Base-by-base conservation (phyloP, 495 filamentous ascomycete genomes). In the Cladorrhinum samala region DNA sequence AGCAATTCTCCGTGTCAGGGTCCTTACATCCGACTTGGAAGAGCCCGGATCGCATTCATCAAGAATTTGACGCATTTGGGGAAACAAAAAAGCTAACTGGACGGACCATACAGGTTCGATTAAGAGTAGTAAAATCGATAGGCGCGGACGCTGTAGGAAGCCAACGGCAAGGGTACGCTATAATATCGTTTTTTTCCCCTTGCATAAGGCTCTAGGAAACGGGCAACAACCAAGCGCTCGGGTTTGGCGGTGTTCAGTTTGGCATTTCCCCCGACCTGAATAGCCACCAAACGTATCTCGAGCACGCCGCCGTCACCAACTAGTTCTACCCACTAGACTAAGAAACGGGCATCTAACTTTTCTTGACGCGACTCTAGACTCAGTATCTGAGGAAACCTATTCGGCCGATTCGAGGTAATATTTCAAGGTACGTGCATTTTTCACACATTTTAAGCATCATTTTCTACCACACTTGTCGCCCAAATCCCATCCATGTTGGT, bases 311-410 rank as follows among this genome's bases (percentile, higher is more conserved):
- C 17, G 18, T 9, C 42, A 13, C 42, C 18, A 20, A 9, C 42
- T 23, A 19, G 19, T 21, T 43, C 21, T 45, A 13, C 42, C 16
- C n/a, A 43, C 41, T 17, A 24, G n/a, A 8, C 5, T 9, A 14
- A 23, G 18, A 45, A 45, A 40, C n/a, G n/a, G 43, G n/a, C 18
- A 21, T 51, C 50, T 20, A 52, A 23, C 27, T 39, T 24, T 40
- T 25, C 27, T 16, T 27, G 30, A 46, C 30, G 30, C 50, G 43
- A 40, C 17, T 27, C 17, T 18, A 52, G 43, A 39, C 54, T 48
- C 44, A 43, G 33, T 47, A 36, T 47, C 38, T 11, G 20, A 25
- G 14, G 17, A 16, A 43, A 33, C 30, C 46, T 57, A 52, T 52
- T 49, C 30, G 43, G 49, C 18, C n/a, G 11, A 14, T 6, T 30